phyloP scores from a whole-genome alignment of 495 filamentous ascomycete genomes.

The Immersiella caudata region DNA sequence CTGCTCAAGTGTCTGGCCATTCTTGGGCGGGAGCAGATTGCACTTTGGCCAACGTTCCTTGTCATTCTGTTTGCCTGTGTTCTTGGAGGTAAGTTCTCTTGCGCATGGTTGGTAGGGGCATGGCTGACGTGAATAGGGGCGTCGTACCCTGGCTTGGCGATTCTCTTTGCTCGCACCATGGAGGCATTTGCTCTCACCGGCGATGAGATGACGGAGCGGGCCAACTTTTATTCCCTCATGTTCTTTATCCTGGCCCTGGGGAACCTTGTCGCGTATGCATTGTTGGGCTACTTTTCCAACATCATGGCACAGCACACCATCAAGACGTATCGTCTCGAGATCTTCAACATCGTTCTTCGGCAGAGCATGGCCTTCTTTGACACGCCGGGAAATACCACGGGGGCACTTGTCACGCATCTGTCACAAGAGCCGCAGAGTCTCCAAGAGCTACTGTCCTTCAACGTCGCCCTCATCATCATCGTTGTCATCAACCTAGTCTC shows the following conservation, averaged over 20 bases:
- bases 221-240: slow-evolving; percentile 59
- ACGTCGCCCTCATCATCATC: slow-evolving; percentile 51
- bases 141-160: slow-evolving; percentile 39
- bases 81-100: slow-evolving; percentile 24
- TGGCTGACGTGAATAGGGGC: slow-evolving; percentile 27
- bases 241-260: slow-evolving; percentile 56
- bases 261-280: slow-evolving; percentile 45
- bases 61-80: slow-evolving; percentile 29
- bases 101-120: neutral
- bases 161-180: slow-evolving; percentile 38
- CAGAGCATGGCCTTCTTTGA: slow-evolving; percentile 66
- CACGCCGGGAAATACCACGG: slow-evolving; percentile 57
- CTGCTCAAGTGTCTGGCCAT: slow-evolving; percentile 45
- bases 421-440: slow-evolving; percentile 59
- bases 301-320: slow-evolving; percentile 42
- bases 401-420: slow-evolving; percentile 59
- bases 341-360: slow-evolving; percentile 55
- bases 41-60: slow-evolving; percentile 36
- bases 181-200: slow-evolving; percentile 33
- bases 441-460: slow-evolving; percentile 60
- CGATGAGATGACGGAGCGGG: slow-evolving; percentile 28
- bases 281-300: slow-evolving; percentile 49
- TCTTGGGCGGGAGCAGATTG: slow-evolving; percentile 41
- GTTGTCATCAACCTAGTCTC: slow-evolving; percentile 51
- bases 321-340: slow-evolving; percentile 56